phyloP scores from a whole-genome alignment of 768 basidiomycete species.

The Hypholoma fasciculare region DNA sequence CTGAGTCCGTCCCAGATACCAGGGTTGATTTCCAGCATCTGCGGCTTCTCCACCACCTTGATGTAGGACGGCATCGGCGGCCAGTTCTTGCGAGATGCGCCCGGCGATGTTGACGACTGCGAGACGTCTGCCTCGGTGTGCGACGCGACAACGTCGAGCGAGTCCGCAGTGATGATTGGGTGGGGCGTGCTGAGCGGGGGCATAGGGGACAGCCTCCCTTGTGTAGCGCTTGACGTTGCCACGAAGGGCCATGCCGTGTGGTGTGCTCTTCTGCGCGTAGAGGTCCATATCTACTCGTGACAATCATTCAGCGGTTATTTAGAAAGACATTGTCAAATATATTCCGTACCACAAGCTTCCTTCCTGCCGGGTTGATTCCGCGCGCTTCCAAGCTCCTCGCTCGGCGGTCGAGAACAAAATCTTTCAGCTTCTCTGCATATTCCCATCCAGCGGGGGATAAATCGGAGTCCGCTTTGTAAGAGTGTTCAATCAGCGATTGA shows the following conservation, averaged over 20 bases:
- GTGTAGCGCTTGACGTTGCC: constrained; percentile 25
- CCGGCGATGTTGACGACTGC: constrained; percentile 1
- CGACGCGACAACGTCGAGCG: constrained; percentile 12
- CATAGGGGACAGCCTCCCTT: constrained; percentile 6
- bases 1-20: constrained; percentile 97
- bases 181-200: constrained; percentile 11
- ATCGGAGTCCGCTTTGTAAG: constrained; percentile 98
- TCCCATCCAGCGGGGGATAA: constrained; percentile 95
- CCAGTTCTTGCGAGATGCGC: constrained; percentile 1
- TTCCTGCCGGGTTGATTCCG: constrained; percentile 59
- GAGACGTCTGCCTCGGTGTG: constrained; percentile 10
- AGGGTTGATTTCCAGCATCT: constrained; percentile 98
- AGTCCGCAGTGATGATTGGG: constrained; percentile 8
- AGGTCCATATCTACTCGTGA: constrained; percentile 86
- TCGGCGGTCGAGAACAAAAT: constrained; percentile 86
- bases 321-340: neutral
- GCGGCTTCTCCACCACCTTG: constrained; percentile 92
- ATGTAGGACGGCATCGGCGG: constrained; percentile 42
- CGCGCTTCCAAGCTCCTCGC: constrained; percentile 74
- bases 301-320: neutral
- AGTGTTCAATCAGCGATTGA: constrained; percentile 98
- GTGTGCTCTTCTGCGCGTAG: constrained; percentile 87
- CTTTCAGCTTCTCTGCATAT: constrained; percentile 86
- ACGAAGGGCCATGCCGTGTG: constrained; percentile 97
- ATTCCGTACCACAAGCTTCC: constrained; percentile 63